These are phyloP conservation scores for Medicago arabica DNA, from an alignment of 306 rosid genomes.

Conservation along the genomic window DNA sequence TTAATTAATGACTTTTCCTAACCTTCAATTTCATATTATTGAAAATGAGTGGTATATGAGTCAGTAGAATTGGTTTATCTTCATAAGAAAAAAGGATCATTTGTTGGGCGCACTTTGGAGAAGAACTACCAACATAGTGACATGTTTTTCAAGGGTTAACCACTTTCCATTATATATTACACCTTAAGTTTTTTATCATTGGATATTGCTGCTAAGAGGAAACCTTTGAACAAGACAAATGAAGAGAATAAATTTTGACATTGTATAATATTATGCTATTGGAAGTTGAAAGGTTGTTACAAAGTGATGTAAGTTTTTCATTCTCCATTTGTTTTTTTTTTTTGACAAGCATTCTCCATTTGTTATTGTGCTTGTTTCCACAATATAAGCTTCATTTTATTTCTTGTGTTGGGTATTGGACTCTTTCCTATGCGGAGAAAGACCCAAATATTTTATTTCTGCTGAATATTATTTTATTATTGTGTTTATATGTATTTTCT, in stretches of 20 bases:
- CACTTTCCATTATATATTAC: slow-evolving; percentile 13
- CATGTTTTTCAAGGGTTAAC: slow-evolving; percentile 3
- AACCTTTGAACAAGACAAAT: slow-evolving; percentile 35
- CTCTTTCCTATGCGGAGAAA: no score
- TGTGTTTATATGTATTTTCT: not conserved
- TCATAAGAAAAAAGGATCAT: slow-evolving; percentile 29
- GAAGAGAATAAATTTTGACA: slow-evolving; percentile 18
- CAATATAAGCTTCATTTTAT: not conserved
- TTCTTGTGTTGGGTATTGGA: no score
- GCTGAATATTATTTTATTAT: no score
- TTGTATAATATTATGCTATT: not conserved
- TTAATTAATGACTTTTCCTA: slow-evolving; percentile 43
- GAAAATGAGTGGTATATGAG: slow-evolving; percentile 53
- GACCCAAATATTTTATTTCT: no score
- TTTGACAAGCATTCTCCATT: slow-evolving; percentile 37
- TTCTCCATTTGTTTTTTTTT: slow-evolving; percentile 29
- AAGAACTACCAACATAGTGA: slow-evolving; percentile 24
- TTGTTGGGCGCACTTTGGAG: slow-evolving; percentile 40
- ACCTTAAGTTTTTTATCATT: not conserved
- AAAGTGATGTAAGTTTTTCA: slow-evolving; percentile 21
- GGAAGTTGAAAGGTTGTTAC: slow-evolving; percentile 5
- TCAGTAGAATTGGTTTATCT: slow-evolving; percentile 40
- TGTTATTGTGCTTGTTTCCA: slow-evolving; percentile 12
- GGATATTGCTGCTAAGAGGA: slow-evolving; percentile 9
- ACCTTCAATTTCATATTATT: slow-evolving; percentile 40